These are phyloP conservation scores for Gyromitra esculenta DNA, from an alignment of 2,329 filamentous ascomycete species.

Conservation along the genomic window DNA sequence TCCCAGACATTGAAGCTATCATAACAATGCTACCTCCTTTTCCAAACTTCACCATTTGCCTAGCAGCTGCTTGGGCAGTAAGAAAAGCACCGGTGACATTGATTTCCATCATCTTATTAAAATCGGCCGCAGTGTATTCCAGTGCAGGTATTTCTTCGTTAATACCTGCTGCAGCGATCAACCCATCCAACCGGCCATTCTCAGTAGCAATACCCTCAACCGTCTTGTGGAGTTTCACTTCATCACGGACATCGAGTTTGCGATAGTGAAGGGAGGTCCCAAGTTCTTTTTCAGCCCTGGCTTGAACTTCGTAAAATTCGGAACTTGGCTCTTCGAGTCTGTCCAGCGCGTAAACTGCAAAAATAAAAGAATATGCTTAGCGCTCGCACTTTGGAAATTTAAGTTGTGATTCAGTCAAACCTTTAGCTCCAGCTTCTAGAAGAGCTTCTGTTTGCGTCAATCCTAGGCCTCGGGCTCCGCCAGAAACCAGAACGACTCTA, in stretches of 20 bases:
- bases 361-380: conserved; percentile 47
- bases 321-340: conserved; percentile 67
- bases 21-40: conserved; percentile 70
- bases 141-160: conserved; percentile 86
- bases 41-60: conserved; percentile 72
- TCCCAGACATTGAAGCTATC: conserved; percentile 76
- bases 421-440: conserved; percentile 77
- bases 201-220: conserved; percentile 74
- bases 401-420: conserved; percentile 59
- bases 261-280: conserved; percentile 76
- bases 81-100: conserved; percentile 88
- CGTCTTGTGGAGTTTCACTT: conserved; percentile 72
- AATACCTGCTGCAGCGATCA: conserved; percentile 76
- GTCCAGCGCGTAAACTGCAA: conserved; percentile 74
- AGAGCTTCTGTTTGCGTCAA: conserved; percentile 77
- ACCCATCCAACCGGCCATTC: conserved; percentile 78
- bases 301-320: conserved; percentile 73
- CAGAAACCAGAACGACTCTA: conserved; percentile 76
- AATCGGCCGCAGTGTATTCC: conserved; percentile 79
- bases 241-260: conserved; percentile 81
- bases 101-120: conserved; percentile 80
- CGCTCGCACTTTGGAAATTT: neutral
- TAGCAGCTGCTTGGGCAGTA: conserved; percentile 87
- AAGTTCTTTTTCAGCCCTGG: conserved; percentile 72
- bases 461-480: conserved; percentile 77